Evolutionary conservation across 1,284 basidiomycete species (phyloP).

Genomic region (Ustilago cynodontis): DNA sequence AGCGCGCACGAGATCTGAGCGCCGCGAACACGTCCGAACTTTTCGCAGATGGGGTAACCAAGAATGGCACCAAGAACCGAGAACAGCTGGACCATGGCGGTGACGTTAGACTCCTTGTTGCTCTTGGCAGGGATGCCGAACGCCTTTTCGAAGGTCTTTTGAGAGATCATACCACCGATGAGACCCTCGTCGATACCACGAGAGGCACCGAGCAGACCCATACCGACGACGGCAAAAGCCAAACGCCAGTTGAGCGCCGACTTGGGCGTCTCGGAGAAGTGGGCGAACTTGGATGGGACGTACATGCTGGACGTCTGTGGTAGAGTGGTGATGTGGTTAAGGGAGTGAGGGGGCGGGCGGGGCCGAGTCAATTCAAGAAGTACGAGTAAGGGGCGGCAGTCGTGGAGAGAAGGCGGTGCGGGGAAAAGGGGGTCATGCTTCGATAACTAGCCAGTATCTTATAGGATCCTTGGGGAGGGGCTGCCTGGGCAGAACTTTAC

Average conservation of each 20-base stretch:
- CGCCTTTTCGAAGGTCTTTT: conserved; percentile 42
- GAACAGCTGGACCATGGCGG: conserved; percentile 53
- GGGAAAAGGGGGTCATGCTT: background rate
- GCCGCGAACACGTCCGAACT: conserved; percentile 40
- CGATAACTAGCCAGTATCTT: background rate
- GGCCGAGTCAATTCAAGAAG: conserved; percentile 20
- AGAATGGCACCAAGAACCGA: conserved; percentile 48
- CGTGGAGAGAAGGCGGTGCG: background rate
- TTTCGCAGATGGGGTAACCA: conserved; percentile 43
- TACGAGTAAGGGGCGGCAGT: background rate
- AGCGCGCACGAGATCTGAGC: conserved; percentile 41
- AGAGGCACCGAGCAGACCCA: conserved; percentile 52
- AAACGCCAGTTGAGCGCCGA: conserved; percentile 53
- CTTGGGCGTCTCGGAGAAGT: conserved; percentile 48
- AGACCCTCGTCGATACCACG: conserved; percentile 53
- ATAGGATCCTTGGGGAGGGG: background rate
- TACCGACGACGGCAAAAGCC: conserved; percentile 36
- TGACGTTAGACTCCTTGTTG: conserved; percentile 48
- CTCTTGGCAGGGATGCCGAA: conserved; percentile 32
- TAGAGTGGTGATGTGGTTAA: background rate
- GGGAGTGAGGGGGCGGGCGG: background rate
- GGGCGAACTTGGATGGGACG: conserved; percentile 47
- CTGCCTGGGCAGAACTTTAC: background rate
- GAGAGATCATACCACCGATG: conserved; percentile 47
- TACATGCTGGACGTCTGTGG: conserved; percentile 21